Evolutionary conservation across 2,329 filamentous ascomycete genomes (phyloP), one percentile per base, ranked within the genome.

Genomic region (Hymenotorrendiella dingleyae): DNA sequence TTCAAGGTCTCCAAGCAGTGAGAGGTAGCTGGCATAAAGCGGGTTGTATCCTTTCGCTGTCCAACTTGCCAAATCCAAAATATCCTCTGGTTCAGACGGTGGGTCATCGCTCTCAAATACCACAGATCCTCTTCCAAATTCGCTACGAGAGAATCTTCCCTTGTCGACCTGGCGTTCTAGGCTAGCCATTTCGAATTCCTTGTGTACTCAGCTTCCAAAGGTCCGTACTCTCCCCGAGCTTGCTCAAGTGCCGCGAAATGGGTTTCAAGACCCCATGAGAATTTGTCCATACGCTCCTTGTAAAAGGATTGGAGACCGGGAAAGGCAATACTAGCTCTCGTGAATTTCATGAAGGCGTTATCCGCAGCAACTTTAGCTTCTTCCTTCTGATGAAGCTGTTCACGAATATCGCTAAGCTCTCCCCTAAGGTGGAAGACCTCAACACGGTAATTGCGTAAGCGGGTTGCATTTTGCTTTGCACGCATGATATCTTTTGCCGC

Each of bases 1-100:
- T 40, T 52, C 49, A 19, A 52, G 35, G 36, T 52, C 49, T 9
- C 49, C 49, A 1, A 48, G 45, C 7, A 38, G 40, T 12, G 42
- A 44, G 4, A 52, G 29, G 30, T 48, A 50, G 22, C 42, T 40
- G 10, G 16, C 21, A 21, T 46, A 43, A 12, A 43, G 14, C 20
- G 49, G 49, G 10, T 45, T 20, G 20, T 45, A 47, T 29, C 33
- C 19, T n/a, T 30, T 26, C 4, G 26, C 42, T 8, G 32, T n/a
- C 14, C 36, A 45, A 20, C n/a, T n/a, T n/a, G 40, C 29, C 14
- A 36, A 19, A 6, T 36, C 22, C 2, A 29, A 6, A 5, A 29
- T 10, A 30, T 17, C 16, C 11, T 28, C 30, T 19, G 37, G 27
- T 7, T n/a, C 5, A 12, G 28, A 24, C 6, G 26, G 16, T 12